Base-by-base conservation (phyloP, 2,329 filamentous ascomycete species). In the Colletotrichum tropicale region DNA sequence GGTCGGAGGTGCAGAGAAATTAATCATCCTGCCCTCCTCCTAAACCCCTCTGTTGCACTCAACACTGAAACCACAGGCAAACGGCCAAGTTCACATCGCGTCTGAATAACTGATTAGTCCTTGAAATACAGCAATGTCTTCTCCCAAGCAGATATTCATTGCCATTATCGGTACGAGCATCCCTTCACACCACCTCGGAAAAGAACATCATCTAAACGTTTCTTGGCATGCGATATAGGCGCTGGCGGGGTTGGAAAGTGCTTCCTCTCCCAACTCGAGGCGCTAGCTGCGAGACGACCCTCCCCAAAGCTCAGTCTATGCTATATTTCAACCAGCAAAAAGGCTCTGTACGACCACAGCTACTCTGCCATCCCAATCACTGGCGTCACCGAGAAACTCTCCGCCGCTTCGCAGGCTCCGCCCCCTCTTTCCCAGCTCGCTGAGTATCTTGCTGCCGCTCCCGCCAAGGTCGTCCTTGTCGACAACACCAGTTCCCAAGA, bases 401-500 rank as follows among this genome's bases (percentile, higher is more conserved):
- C 90, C 58, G 85, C 90, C 16, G 93, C 94, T 26, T 87, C 89
- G 32, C 92, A 93, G 78, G 87, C 93, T 4, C 91, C 95, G 12
- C 90, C 95, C 21, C 86, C 91, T 48, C 89, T 95, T 61, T 84
- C 93, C 58, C 90, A 96, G 80, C 90, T 98, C 52, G 91, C 93
- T 78, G 91, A 94, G 38, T 98, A 95, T 85, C 93, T 99, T 61
- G 91, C 93, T 75, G 90, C 91, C 58, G 94, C 95, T 1, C 95
- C 96, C 4, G 91, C 92, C 76, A 95, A 94, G 83, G 93, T 94
- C 58, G 89, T 99, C 60, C 89, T 99, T 34, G 93, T 99, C 78
- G 97, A 99, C 90, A 98, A 98, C 88, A 99, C 97, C 68, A 98
- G 95, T 86, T 96, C 95, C 80, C 94, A 96, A 80, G 93, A 94